Percentiles rank a stretch among this genome's conserved stretches.
Evolutionary conservation across 305 asterid genomes (phyloP).

Genomic region (Fraxinus xanthoxyloides): DNA sequence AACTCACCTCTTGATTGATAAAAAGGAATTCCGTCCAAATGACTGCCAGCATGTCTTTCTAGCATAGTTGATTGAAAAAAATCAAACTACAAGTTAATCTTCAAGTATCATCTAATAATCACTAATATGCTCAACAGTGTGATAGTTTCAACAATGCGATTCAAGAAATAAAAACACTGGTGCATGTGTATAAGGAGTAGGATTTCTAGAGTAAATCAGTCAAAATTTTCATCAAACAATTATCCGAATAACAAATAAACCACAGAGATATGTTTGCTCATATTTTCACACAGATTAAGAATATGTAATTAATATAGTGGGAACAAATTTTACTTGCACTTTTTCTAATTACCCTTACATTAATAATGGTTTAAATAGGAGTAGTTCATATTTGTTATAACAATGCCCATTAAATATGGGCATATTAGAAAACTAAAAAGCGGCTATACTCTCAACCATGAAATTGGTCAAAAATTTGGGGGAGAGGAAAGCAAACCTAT

Average conservation of each 20-base stretch:
- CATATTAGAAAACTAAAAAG: too few species aligned
- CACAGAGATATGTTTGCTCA: too few species aligned
- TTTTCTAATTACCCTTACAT: too few species aligned
- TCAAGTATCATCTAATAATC: conserved; percentile 10
- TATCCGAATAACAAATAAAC: neutral
- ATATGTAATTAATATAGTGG: too few species aligned
- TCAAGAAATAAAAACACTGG: neutral
- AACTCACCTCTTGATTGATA: conserved; percentile 70
- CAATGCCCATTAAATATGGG: too few species aligned
- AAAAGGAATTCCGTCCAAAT: conserved; percentile 76
- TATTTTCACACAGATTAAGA: too few species aligned
- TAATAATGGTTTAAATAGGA: too few species aligned
- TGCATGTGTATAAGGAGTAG: neutral
- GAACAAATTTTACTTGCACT: too few species aligned
- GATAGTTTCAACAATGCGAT: conserved; percentile 2
- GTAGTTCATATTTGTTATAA: too few species aligned
- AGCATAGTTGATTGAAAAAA: conserved; percentile 34
- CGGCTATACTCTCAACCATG: too few species aligned
- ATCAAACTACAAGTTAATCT: conserved; percentile 26
- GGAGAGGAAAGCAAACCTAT: too few species aligned
- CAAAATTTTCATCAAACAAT: neutral
- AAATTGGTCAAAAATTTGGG: too few species aligned
- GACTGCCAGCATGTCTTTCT: conserved; percentile 62
- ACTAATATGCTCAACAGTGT: neutral
- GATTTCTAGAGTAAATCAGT: neutral